A percentile compares a stretch with the other conserved stretches of the same genome.
phyloP scores from a whole-genome alignment of 495 filamentous ascomycete species.

The Penicillium odoratum region DNA sequence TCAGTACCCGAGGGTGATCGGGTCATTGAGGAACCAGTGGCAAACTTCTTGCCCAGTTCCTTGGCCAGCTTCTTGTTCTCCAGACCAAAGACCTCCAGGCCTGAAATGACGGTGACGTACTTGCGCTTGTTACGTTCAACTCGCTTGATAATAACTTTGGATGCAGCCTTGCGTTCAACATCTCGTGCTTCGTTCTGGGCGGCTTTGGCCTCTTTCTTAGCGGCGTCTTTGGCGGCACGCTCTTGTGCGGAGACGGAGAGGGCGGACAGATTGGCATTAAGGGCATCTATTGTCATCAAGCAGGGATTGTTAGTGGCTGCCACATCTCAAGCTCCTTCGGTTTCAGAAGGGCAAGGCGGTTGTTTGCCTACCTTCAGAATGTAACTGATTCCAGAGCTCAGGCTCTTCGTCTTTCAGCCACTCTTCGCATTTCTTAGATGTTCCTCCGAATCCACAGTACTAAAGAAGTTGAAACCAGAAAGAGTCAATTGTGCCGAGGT shows the following conservation, averaged over 20 bases:
- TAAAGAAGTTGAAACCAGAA: slow-evolving; percentile 31
- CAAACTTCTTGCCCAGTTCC: slow-evolving; percentile 59
- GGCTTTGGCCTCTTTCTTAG: slow-evolving; percentile 93
- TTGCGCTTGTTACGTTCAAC: slow-evolving; percentile 98
- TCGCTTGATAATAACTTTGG: slow-evolving; percentile 88
- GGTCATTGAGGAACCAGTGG: slow-evolving; percentile 89
- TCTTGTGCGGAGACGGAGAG: slow-evolving; percentile 88
- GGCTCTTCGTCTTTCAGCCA: slow-evolving; percentile 81
- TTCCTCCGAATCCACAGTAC: slow-evolving; percentile 99
- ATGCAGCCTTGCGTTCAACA: slow-evolving; percentile 69
- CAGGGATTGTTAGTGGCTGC: slow-evolving; percentile 1
- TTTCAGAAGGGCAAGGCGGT: not conserved
- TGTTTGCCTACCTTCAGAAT: slow-evolving; percentile 70
- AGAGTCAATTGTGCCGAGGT: not conserved
- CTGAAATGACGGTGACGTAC: slow-evolving; percentile 85
- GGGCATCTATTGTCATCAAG: slow-evolving; percentile 57
- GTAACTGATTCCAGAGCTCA: slow-evolving; percentile 71
- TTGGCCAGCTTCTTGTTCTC: slow-evolving; percentile 84
- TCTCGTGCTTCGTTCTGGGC: slow-evolving; percentile 78
- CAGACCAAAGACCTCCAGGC: slow-evolving; percentile 84
- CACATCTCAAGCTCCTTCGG: not conserved
- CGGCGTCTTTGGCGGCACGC: slow-evolving; percentile 88
- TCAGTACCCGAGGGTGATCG: slow-evolving; percentile 83
- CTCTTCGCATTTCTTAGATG: slow-evolving; percentile 96
- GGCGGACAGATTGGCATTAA: slow-evolving; percentile 76